These are phyloP conservation scores for Fusarium buxicola DNA, from an alignment of 2,329 filamentous ascomycete species.

Conservation along the genomic window DNA sequence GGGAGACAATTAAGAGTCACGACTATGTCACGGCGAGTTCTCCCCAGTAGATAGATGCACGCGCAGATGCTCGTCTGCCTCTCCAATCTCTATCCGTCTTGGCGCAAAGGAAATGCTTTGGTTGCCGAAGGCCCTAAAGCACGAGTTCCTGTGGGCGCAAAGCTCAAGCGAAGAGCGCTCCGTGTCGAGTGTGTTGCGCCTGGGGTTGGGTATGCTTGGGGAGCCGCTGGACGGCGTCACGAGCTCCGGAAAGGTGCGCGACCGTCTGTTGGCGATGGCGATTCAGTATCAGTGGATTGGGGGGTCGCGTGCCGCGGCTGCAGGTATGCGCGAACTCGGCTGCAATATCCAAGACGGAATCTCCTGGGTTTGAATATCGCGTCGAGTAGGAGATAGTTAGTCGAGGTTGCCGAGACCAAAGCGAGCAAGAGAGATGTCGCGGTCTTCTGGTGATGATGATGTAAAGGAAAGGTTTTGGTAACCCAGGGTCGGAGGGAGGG, in stretches of 20 bases:
- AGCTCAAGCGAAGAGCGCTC: neutral
- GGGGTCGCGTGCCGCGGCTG: conserved; percentile 31
- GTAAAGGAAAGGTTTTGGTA: conserved; percentile 33
- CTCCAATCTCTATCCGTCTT: conserved; percentile 40
- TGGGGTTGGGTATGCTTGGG: neutral
- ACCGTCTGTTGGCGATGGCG: conserved; percentile 15
- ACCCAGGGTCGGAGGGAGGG: conserved; percentile 21
- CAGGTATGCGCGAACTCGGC: conserved; percentile 11
- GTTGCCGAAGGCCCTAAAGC: conserved; percentile 15
- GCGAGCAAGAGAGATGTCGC: neutral
- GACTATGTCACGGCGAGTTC: conserved; percentile 49
- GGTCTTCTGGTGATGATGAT: conserved; percentile 37
- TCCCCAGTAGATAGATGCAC: conserved; percentile 41
- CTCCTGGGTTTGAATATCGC: neutral
- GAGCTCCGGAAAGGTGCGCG: conserved; percentile 12
- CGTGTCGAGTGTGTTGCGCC: neutral
- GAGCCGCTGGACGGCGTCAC: neutral
- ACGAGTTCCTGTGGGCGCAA: conserved; percentile 12
- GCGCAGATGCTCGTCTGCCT: conserved; percentile 38
- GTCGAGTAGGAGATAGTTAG: neutral
- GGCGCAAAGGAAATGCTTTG: conserved; percentile 28
- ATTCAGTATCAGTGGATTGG: conserved; percentile 24
- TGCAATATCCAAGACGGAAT: neutral
- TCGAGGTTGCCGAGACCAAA: neutral
- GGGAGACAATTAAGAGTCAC: conserved; percentile 50